Percentiles rank a stretch among this genome's conserved stretches.
Conservation (phyloP, 441 rosid species). For the Cnidoscolus chayamansa region DNA sequence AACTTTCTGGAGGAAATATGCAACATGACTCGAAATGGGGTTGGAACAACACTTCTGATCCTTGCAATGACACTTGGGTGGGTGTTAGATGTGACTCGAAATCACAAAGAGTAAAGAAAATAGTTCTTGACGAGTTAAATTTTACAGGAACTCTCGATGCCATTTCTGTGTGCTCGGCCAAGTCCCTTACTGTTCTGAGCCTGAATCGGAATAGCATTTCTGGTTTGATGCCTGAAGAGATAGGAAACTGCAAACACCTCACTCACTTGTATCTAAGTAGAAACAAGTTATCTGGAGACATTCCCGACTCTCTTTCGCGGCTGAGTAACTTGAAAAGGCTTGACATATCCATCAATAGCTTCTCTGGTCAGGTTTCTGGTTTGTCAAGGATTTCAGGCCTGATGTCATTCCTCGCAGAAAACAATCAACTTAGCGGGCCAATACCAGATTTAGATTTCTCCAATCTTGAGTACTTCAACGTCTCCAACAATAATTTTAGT, state of each 20-base stretch:
- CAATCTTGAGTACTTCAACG: constrained; percentile 44
- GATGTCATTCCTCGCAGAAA: constrained; percentile 39
- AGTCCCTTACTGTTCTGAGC: constrained; percentile 50
- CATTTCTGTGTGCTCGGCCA: constrained; percentile 35
- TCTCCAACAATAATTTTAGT: constrained; percentile 52
- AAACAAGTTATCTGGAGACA: constrained; percentile 40
- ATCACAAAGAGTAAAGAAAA: constrained; percentile 30
- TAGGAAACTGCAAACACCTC: constrained; percentile 41
- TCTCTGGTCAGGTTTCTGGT: constrained; percentile 44
- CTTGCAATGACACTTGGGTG: constrained; percentile 46
- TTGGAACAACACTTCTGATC: constrained; percentile 51
- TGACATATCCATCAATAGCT: constrained; percentile 41
- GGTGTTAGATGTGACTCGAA: constrained; percentile 38
- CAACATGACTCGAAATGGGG: constrained; percentile 35
- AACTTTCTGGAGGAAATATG: constrained; percentile 36
- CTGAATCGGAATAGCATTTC: constrained; percentile 35
- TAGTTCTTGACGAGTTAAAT: constrained; percentile 42
- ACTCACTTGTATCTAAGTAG: constrained; percentile 42
- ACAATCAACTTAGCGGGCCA: constrained; percentile 44
- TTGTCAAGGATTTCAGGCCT: constrained; percentile 41
- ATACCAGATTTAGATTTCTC: constrained; percentile 48
- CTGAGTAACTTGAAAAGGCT: constrained; percentile 48
- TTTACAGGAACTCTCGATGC: constrained; percentile 46
- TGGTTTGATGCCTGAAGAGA: constrained; percentile 38
- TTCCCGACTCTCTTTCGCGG: constrained; percentile 43